Evolutionary conservation across 495 filamentous ascomycete species (phyloP).

Genomic region (Amorphotheca resinae): DNA sequence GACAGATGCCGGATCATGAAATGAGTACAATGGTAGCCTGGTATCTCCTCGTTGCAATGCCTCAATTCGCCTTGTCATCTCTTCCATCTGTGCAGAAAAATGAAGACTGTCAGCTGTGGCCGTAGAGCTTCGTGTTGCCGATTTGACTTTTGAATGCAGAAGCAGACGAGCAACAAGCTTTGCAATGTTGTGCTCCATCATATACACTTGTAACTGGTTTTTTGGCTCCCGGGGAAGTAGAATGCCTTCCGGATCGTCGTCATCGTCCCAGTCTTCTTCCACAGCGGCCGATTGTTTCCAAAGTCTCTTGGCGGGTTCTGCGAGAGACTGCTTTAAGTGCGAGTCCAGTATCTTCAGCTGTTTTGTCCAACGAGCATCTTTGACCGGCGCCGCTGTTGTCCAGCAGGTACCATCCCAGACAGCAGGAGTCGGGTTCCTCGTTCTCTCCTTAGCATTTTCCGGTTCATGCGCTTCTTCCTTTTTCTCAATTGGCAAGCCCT

Average conservation of each 20-base stretch:
- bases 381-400: neutral
- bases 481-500: constrained; percentile 17
- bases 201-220: constrained; percentile 12
- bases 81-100: constrained; percentile 4
- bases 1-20: neutral
- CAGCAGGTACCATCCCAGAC: neutral
- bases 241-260: constrained; percentile 1
- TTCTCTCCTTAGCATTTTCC: neutral
- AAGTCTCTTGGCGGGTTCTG: neutral
- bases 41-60: constrained; percentile 3
- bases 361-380: neutral
- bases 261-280: neutral
- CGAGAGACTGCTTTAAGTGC: neutral
- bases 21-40: constrained; percentile 7
- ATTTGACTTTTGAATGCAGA: neutral
- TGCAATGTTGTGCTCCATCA: constrained; percentile 17
- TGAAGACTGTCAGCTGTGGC: neutral
- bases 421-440: neutral
- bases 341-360: constrained; percentile 3
- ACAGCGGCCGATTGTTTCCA: neutral
- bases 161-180: constrained; percentile 23
- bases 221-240: constrained; percentile 20
- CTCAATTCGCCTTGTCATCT: constrained; percentile 9
- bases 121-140: neutral
- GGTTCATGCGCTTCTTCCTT: neutral